Evolutionary conservation across 768 basidiomycete species (phyloP), one percentile per base, ranked within the genome.

Genomic region (Agrocybe pediades): DNA sequence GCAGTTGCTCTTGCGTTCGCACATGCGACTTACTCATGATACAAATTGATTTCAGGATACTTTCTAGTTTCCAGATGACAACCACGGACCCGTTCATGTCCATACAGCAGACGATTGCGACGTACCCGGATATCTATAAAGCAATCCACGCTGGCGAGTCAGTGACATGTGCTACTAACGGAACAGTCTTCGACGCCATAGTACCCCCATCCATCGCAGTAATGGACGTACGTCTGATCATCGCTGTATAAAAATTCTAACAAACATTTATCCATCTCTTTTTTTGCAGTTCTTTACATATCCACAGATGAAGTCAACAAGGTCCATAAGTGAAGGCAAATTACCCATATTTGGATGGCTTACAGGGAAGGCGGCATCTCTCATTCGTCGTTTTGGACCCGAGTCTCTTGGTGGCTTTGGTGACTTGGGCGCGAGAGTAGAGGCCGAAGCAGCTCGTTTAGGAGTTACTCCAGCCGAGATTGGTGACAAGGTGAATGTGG

Each of bases 141-240:
- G 33, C 4, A 4, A 36, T 36, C n/a, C 21, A 25, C 11, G 33
- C 41, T 16, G 49, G 30, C 29, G 41, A 51, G 30, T 16, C 30
- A n/a, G 29, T 56, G 13, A 56, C 49, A 17, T 56, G 55, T 21
- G 44, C 55, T 19, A 27, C 46, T 15, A 51, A 41, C 11, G 55
- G 55, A 13, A 51, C 49, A 23, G 50, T 51, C 16, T 51, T 56
- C 20, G 55, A 51, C 11, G 41, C 55, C n/a, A 17, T 56, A 1
- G 24, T 44, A 8, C 44, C 49, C 17, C 55, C 55, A 23, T 29
- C 45, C 24, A 36, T 41, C 11, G 44, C 42, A 7, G 25, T 56
- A n/a, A 36, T 56, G 9, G 49, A 51, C 13, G 55, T 51, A 36
- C 1, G 45, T 46, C 6, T 46, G 11, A 17, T 36, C n/a, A 17